Percentiles rank a stretch among this genome's conserved stretches.
phyloP scores from a whole-genome alignment of 108 stramenopile genomes.

The Skeletonema potamos region DNA sequence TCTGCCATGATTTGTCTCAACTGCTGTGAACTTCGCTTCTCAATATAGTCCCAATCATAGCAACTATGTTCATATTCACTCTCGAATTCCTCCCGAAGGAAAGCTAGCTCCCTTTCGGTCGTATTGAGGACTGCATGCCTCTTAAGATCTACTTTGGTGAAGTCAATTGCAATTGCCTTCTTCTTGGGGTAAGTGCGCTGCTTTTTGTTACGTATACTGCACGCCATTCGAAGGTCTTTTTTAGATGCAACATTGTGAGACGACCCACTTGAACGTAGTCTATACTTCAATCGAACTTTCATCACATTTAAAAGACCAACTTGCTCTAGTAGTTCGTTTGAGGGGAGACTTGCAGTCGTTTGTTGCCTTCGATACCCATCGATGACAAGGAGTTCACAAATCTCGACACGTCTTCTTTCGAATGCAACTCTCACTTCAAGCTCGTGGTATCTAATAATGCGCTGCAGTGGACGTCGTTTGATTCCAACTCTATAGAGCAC shows the following conservation, averaged over 20 bases:
- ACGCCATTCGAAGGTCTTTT: constrained; percentile 17
- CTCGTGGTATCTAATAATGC: constrained; percentile 15
- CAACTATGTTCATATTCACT: constrained; percentile 20
- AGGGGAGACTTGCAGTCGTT: constrained; percentile 17
- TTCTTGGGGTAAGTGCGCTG: not conserved
- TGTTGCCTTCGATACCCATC: constrained; percentile 27
- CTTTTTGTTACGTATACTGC: constrained; percentile 17
- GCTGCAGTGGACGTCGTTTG: constrained; percentile 9
- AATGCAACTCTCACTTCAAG: constrained; percentile 23
- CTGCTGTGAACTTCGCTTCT: constrained; percentile 6
- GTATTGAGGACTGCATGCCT: not conserved
- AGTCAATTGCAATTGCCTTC: not conserved
- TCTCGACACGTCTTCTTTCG: constrained; percentile 25
- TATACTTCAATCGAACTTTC: constrained; percentile 11
- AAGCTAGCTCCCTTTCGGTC: not conserved
- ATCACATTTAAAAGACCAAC: constrained; percentile 17
- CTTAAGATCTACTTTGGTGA: not conserved
- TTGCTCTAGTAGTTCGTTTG: constrained; percentile 18
- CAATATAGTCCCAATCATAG: constrained; percentile 42
- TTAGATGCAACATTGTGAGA: constrained; percentile 6
- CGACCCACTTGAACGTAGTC: constrained; percentile 11
- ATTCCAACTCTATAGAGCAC: constrained; percentile 4
- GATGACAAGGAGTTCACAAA: constrained; percentile 16
- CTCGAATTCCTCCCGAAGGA: constrained; percentile 32
- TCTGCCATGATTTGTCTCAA: constrained; percentile 10